Conservation (phyloP, 2,329 filamentous ascomycete genomes). For the Pyrenophora teres region DNA sequence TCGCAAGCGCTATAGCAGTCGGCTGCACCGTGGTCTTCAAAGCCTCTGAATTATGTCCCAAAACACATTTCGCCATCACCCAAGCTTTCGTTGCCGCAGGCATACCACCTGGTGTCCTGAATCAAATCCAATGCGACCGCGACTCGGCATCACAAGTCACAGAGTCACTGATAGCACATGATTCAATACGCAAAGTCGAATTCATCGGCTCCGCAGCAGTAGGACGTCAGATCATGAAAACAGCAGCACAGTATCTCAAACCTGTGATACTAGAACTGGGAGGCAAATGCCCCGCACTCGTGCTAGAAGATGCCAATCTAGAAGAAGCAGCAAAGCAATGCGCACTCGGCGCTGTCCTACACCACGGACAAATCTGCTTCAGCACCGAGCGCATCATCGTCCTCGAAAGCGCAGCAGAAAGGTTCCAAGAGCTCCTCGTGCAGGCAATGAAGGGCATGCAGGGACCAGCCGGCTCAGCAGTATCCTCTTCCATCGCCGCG, state of each 20-base stretch:
- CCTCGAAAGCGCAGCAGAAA: slow-evolving; percentile 56
- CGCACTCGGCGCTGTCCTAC: slow-evolving; percentile 23
- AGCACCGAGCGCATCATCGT: slow-evolving; percentile 75
- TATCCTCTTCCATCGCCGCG: slow-evolving; percentile 34
- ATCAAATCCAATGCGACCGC: slow-evolving; percentile 65
- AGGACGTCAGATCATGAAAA: slow-evolving; percentile 68
- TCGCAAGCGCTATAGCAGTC: slow-evolving; percentile 62
- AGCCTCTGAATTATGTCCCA: slow-evolving; percentile 35
- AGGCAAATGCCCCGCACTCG: slow-evolving; percentile 77
- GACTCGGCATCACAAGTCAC: slow-evolving; percentile 67
- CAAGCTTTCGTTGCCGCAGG: slow-evolving; percentile 61
- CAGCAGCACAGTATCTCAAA: slow-evolving; percentile 74
- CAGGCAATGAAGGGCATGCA: slow-evolving; percentile 50
- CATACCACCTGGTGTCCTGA: slow-evolving; percentile 73
- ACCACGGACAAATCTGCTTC: slow-evolving; percentile 79
- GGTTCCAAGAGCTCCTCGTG: slow-evolving; percentile 55
- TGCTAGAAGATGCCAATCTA: slow-evolving; percentile 74
- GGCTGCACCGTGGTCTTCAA: slow-evolving; percentile 49
- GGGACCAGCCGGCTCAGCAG: slow-evolving; percentile 41
- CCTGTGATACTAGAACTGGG: slow-evolving; percentile 79
- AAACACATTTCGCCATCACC: slow-evolving; percentile 25
- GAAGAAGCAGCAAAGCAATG: slow-evolving; percentile 27
- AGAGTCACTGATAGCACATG: slow-evolving; percentile 69
- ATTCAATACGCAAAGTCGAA: slow-evolving; percentile 69
- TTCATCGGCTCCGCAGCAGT: slow-evolving; percentile 78